Evolutionary conservation across 2,329 filamentous ascomycete species (phyloP).

Genomic region (Talaromyces sp.): DNA sequence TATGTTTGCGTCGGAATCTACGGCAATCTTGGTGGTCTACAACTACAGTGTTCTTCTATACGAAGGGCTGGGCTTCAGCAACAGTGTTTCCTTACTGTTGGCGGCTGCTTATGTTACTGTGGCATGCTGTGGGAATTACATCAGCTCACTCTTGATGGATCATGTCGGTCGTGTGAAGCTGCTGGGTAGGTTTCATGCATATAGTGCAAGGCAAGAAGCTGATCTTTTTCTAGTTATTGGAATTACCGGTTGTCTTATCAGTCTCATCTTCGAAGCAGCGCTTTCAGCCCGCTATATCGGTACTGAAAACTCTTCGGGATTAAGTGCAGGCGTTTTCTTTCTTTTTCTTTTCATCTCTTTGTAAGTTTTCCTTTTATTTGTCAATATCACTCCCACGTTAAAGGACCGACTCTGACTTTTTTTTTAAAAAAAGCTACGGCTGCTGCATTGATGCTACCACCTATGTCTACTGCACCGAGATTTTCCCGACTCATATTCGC

Average conservation of each 20-base stretch:
- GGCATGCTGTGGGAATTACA: background rate
- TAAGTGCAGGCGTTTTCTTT: conserved; percentile 11
- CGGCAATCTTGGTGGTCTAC: background rate
- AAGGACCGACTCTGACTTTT: background rate
- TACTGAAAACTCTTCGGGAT: conserved; percentile 4
- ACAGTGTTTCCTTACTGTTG: background rate
- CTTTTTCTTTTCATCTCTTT: conserved; percentile 9
- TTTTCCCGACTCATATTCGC: conserved; percentile 15
- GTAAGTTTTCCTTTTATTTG: background rate
- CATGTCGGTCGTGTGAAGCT: conserved; percentile 1
- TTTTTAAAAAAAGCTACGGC: conserved; percentile 5
- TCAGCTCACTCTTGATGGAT: background rate
- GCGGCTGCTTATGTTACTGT: conserved; percentile 1
- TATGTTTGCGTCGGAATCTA: conserved; percentile 1
- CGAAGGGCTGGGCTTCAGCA: conserved; percentile 3
- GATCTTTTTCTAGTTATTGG: conserved; percentile 1
- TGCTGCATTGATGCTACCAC: conserved; percentile 1
- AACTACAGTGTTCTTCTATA: conserved; percentile 1
- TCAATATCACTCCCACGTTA: background rate
- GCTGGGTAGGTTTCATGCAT: background rate
- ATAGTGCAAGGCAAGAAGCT: background rate
- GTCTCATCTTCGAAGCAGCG: conserved; percentile 6
- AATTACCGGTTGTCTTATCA: background rate
- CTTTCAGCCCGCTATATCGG: conserved; percentile 4
- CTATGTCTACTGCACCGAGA: conserved; percentile 16